Base-by-base conservation (phyloP, 352 stramenopile genomes). In the Phytopythium mirpurense region DNA sequence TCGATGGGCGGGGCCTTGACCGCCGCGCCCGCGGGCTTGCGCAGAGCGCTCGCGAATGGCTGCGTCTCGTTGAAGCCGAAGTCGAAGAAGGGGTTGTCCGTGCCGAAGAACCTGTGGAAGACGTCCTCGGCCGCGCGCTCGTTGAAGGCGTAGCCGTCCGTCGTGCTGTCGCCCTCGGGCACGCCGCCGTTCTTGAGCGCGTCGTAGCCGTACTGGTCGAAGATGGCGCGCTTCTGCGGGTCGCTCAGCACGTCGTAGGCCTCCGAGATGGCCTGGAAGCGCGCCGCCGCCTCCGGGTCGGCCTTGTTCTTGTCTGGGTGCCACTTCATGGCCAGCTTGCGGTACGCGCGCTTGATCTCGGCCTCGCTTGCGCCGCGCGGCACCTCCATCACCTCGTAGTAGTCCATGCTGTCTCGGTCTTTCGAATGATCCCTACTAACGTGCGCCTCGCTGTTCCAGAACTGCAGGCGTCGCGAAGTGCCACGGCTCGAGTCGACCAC, bases 221-320 rank as follows among this genome's bases (percentile, higher is more conserved):
- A 99, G 41, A 97, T 68, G 5, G 80, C 73, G 11, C 91, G 83
- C 59, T 97, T 96, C 38, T 87, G 76, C 12, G 89, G 82, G 73
- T 98, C 95, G 37, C 70, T 94, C 24, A 98, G 63, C 32, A 98
- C 87, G 51, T 97, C 91, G 69, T 98, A 98, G 10, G 92, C 93
- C 70, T 98, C 85, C 0, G 85, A 87, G 36, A 98, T 92, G 59
- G 97, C 95, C 56, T 98, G 90, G 75, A 98, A 98, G 26, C 94
- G 78, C 47, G 87, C 90, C 41, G 88, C 90, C 60, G 97, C 88
- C 27, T 74, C 72, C 15, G 73, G 61, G 32, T 91, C 92, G 61
- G 60, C 68, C 62, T 88, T 87, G 71, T 98, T 98, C 68, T 98
- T 98, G 73, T 98, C 95, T 0, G 94, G 93, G 61, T 99, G 96